Base-by-base conservation (phyloP, 305 asterid species). In the Fraxinus ornus region DNA sequence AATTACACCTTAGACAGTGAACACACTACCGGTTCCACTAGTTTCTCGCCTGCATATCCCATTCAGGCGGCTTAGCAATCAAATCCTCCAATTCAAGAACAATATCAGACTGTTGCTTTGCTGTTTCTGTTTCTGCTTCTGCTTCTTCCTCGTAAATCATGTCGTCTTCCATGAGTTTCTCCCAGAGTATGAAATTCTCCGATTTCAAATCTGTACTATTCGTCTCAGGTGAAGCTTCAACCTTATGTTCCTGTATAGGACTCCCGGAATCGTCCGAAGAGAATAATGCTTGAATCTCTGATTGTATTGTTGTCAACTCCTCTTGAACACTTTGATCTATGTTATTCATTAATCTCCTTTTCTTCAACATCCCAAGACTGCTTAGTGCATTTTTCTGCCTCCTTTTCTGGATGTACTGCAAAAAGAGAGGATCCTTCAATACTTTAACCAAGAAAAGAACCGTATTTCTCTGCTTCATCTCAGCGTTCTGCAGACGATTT, bases 141-240 rank as follows among this genome's bases (percentile, higher is more conserved):
- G n/a, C 72, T 2, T 81, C 90, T 1, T 84, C 93, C 78, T 90
- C 98, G 5, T 87, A 95, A 6, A 95, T 91, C 97, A 95, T 86
- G 68, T 93, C 97, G 79, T 95, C 99, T 36, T 94, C 99, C 92
- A 95, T 92, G 0, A 95, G 86, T 87, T 95, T 94, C 89, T 95
- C 99, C 99, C 99, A 94, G 87, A 92, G 76, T 4, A 93, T 90
- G 41, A 90, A 92, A 77, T 75, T 93, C 88, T 95, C 98, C 0
- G 92, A 83, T 17, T 60, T 77, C 15, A 64, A 41, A 10, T 88
- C 93, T 0, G 75, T 19, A 72, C 81, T 68, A 41, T 70, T 75
- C 5, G 47, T 39, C 80, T 76, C 87, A 0, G 89, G 74, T 7
- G 75, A 78, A 37, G 77, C 71, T 17, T 86, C 81, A 33, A 26